phyloP scores from a whole-genome alignment of 768 basidiomycete species.

The Pleurotus djamor region DNA sequence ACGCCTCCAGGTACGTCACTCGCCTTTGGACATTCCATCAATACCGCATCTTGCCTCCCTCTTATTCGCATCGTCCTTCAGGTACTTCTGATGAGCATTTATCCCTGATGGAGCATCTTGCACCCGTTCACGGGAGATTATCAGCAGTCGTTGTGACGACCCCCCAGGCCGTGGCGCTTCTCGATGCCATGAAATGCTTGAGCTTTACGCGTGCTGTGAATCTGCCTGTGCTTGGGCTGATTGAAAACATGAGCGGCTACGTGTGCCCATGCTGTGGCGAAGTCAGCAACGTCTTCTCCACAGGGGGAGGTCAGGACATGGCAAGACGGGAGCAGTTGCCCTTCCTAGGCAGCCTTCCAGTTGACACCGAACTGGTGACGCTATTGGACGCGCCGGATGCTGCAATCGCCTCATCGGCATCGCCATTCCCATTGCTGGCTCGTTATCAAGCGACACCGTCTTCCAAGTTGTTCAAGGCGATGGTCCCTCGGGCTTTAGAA shows the following conservation, averaged over 20 bases:
- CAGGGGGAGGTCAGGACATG: conserved; percentile 90
- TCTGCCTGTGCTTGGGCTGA: conserved; percentile 84
- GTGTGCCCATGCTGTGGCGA: conserved; percentile 97
- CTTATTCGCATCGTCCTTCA: conserved; percentile 28
- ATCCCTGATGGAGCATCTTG: conserved; percentile 90
- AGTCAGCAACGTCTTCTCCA: conserved; percentile 92
- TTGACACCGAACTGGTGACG: conserved; percentile 88
- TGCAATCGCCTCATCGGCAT: conserved; percentile 2
- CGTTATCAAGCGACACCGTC: conserved; percentile 71
- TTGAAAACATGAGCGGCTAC: conserved; percentile 99
- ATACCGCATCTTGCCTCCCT: conserved; percentile 2
- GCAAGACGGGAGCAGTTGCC: conserved; percentile 67
- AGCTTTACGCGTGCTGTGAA: conserved; percentile 90
- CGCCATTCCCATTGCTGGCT: conserved; percentile 49
- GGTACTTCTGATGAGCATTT: conserved; percentile 99
- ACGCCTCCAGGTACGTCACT: conserved; percentile 86
- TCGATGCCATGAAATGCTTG: conserved; percentile 94
- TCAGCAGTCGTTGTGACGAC: conserved; percentile 93
- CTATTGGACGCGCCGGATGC: conserved; percentile 70
- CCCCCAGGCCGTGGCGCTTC: conserved; percentile 93
- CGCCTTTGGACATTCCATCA: conserved; percentile 5
- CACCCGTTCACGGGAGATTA: conserved; percentile 75
- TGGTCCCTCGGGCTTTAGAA: conserved; percentile 28
- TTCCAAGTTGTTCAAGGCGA: conserved; percentile 60
- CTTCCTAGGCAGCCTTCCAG: conserved; percentile 88